Evolutionary conservation across 805 yeast genomes (phyloP).

Genomic region (Jamesozyma piceae): DNA sequence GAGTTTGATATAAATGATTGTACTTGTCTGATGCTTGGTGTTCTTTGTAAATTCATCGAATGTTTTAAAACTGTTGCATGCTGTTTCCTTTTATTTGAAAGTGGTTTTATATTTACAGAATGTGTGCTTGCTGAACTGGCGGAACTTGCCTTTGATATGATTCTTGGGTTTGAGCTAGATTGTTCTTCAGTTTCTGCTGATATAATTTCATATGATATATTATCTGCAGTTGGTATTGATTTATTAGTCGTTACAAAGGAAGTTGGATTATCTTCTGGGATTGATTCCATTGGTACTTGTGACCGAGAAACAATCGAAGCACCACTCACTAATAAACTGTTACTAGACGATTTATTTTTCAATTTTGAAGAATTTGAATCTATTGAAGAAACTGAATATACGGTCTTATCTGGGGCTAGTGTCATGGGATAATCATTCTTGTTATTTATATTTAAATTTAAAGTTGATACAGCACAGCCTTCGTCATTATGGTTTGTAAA

Average conservation of each 20-base stretch:
- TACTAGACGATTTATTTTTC: neutral
- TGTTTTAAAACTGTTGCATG: neutral
- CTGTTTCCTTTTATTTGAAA: neutral
- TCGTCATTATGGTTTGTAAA: slow-evolving; percentile 4
- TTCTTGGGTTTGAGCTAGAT: slow-evolving; percentile 1
- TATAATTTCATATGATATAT: slow-evolving; percentile 22
- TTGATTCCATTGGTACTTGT: slow-evolving; percentile 10
- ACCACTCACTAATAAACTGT: neutral
- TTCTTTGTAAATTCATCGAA: slow-evolving; percentile 4
- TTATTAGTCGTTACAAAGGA: neutral
- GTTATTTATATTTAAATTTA: neutral
- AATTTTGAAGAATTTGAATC: neutral
- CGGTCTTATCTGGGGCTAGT: slow-evolving; percentile 13
- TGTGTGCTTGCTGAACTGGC: neutral
- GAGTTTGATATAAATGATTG: slow-evolving; percentile 5
- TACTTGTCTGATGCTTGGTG: slow-evolving; percentile 15
- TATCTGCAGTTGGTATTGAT: slow-evolving; percentile 25
- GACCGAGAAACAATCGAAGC: slow-evolving; percentile 2
- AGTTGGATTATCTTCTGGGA: slow-evolving; percentile 11
- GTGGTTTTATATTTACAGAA: neutral
- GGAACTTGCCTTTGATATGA: slow-evolving; percentile 3
- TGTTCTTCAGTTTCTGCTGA: slow-evolving; percentile 8
- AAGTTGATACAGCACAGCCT: neutral
- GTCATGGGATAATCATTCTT: slow-evolving; percentile 11
- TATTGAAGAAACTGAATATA: neutral